A percentile compares a stretch with the other conserved stretches of the same genome.
phyloP scores from a whole-genome alignment of 2,329 filamentous ascomycete genomes.

The Cytospora piceicola region DNA sequence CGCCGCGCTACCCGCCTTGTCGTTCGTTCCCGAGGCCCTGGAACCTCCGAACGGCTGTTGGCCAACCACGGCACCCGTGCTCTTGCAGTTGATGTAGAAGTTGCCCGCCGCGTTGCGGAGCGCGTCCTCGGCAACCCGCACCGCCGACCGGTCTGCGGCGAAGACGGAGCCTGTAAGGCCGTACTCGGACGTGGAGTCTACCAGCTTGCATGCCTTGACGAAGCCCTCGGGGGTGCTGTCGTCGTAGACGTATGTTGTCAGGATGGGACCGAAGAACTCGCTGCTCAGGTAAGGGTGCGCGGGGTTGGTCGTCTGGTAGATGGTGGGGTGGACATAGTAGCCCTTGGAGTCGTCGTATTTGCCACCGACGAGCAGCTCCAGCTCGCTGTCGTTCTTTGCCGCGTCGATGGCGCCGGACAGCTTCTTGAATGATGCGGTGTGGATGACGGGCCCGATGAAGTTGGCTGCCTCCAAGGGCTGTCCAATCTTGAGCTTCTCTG shows the following conservation, averaged over 20 bases:
- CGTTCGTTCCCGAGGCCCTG: constrained; percentile 71
- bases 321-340: constrained; percentile 52
- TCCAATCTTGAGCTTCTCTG: constrained; percentile 39
- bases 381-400: constrained; percentile 46
- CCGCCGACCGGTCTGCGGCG: constrained; percentile 51
- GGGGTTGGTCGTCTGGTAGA: constrained; percentile 48
- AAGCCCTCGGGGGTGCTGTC: constrained; percentile 49
- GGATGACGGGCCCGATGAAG: constrained; percentile 56
- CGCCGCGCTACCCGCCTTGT: constrained; percentile 60
- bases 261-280: constrained; percentile 55
- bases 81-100: constrained; percentile 63
- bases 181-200: constrained; percentile 76
- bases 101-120: constrained; percentile 60
- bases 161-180: constrained; percentile 55
- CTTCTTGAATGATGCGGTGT: constrained; percentile 50
- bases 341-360: constrained; percentile 47
- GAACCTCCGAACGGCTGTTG: constrained; percentile 75
- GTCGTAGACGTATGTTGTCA: constrained; percentile 52
- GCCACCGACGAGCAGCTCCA: constrained; percentile 51
- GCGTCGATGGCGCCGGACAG: constrained; percentile 50
- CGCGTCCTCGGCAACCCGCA: constrained; percentile 53
- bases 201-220: constrained; percentile 59
- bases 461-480: constrained; percentile 39
- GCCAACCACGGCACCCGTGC: constrained; percentile 69
- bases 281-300: constrained; percentile 49